These are phyloP conservation scores for Penicillium rolfsii DNA, from an alignment of 2,329 filamentous ascomycete species.

Conservation along the genomic window DNA sequence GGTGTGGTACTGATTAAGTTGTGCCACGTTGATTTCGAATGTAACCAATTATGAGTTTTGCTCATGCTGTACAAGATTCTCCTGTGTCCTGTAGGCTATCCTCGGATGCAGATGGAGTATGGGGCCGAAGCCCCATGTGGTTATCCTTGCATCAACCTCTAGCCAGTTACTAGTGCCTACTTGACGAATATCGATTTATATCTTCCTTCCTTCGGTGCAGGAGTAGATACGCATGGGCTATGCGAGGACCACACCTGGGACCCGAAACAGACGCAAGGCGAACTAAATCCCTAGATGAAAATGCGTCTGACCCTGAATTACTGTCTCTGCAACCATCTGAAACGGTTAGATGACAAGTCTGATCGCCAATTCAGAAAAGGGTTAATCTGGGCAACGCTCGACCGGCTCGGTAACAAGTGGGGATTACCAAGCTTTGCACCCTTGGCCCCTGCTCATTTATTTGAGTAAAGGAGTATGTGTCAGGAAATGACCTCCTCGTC, in stretches of 20 bases:
- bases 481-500: no score
- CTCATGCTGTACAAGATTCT: not conserved
- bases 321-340: no score
- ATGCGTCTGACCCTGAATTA: not conserved
- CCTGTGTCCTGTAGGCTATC: not conserved
- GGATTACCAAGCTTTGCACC: not conserved
- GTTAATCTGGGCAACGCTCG: not conserved
- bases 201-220: not conserved
- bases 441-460: no score
- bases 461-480: not conserved
- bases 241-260: constrained; percentile 7
- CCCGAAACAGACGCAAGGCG: constrained; percentile 11
- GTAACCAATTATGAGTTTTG: not conserved
- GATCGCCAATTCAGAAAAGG: not conserved
- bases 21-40: not conserved
- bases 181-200: not conserved
- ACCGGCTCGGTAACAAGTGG: not conserved
- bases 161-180: not conserved
- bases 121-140: not conserved
- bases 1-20: not conserved
- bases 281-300: not conserved
- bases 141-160: not conserved
- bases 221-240: not conserved
- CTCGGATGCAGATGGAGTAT: not conserved
- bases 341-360: not conserved